Base-by-base conservation (phyloP, 163 green algal genomes). In the Scenedesmus sp. region DNA sequence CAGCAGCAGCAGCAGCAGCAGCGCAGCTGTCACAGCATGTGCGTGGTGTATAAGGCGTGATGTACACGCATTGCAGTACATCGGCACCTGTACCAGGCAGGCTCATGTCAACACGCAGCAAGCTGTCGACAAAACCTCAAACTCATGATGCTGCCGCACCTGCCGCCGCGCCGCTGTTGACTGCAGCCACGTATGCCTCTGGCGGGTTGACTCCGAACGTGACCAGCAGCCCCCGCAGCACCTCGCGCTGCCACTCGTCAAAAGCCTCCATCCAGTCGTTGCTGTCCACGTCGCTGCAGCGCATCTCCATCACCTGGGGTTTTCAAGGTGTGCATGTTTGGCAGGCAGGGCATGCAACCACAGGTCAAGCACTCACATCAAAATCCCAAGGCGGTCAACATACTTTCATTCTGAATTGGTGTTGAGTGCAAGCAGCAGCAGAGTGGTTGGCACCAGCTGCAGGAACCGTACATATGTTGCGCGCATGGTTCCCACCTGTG, bases 181-280 rank as follows among this genome's bases (percentile, higher is more conserved):
- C 81, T 4, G 81, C 46, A 26, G 81, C 12, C 54, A 57, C 12
- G 62, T 89, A 89, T 0, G 60, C 52, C 12, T 64, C 84, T 46
- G 84, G 86, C n/a, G 86, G 86, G 3, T 10, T 56, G 2, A 90
- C 15, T 46, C 15, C 18, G 67, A 70, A 84, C 4, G 18, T 79
- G 4, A 54, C 46, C 0, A 90, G 66, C 86, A 90, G 26, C 52
- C 66, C 66, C 18, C 62, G 46, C 52, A 83, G 16, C 57, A 90
- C 86, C 52, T 84, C 66, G 12, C 26, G 13, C 67, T 66, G 34
- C 91, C 91, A 94, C 20, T 82, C 87, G 67, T 82, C 66, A 88
- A 92, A 91, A 1, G 62, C 82, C 16, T 90, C 91, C 56, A 81
- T 81, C 57, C 90, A 88, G 5, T 90, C 84, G 57, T 84, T 70